Evolutionary conservation across 345 rosid species (phyloP).

Genomic region (Brassica incana): DNA sequence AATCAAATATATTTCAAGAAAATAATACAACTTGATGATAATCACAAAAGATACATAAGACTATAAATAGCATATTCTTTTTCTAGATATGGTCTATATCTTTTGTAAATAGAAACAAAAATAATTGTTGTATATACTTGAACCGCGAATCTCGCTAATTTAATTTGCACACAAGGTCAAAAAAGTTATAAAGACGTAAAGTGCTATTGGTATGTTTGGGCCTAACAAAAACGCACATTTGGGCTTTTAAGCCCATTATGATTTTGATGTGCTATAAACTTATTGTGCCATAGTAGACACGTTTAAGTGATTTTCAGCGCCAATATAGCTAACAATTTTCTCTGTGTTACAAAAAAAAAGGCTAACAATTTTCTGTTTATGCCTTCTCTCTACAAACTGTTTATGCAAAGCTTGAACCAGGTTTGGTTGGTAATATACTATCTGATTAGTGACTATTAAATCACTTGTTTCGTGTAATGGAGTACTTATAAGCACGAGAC

Average conservation of each 20-base stretch:
- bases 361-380: no score
- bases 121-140: neutral
- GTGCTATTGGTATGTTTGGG: neutral
- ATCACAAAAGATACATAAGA: slow-evolving; percentile 3
- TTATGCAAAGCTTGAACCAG: neutral
- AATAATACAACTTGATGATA: slow-evolving; percentile 1
- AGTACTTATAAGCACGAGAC: slow-evolving; percentile 48
- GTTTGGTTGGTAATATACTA: neutral
- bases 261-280: neutral
- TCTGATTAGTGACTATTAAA: neutral
- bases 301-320: no score
- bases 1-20: neutral
- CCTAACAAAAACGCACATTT: neutral
- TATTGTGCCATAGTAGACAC: no score
- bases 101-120: neutral
- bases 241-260: neutral
- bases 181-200: neutral
- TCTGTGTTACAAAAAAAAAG: neutral
- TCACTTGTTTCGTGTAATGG: neutral
- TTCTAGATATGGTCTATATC: neutral
- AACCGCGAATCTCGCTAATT: neutral
- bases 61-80: neutral
- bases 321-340: neutral
- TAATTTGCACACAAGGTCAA: neutral
- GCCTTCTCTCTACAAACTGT: no score